phyloP scores from a whole-genome alignment of 768 basidiomycete species.

The Leccinum uliginosum region DNA sequence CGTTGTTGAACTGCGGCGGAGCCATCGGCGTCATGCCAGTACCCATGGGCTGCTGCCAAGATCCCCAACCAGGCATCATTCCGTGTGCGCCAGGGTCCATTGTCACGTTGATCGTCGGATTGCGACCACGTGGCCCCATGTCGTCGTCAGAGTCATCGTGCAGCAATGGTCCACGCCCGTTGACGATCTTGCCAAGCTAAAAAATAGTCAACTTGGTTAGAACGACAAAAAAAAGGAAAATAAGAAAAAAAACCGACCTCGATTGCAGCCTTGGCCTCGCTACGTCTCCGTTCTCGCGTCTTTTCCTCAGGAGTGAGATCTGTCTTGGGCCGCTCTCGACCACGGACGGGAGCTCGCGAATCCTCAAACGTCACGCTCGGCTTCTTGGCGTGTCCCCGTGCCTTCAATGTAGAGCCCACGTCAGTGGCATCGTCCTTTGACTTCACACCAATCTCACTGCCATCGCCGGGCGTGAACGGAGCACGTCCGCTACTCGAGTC shows the following conservation, averaged over 20 bases:
- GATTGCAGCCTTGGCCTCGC: slow-evolving; percentile 82
- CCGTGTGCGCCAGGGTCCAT: slow-evolving; percentile 28
- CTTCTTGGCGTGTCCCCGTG: slow-evolving; percentile 43
- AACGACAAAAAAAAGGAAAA: background rate
- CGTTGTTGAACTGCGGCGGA: slow-evolving; percentile 38
- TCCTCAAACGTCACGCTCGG: slow-evolving; percentile 72
- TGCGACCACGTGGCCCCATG: slow-evolving; percentile 21
- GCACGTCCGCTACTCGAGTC: slow-evolving; percentile 76
- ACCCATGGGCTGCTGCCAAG: slow-evolving; percentile 28
- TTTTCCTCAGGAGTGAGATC: slow-evolving; percentile 43
- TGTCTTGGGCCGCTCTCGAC: slow-evolving; percentile 29
- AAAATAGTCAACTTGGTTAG: slow-evolving; percentile 3
- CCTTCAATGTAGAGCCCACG: slow-evolving; percentile 25
- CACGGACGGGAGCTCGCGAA: slow-evolving; percentile 27
- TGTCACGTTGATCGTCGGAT: slow-evolving; percentile 35
- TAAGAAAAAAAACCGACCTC: slow-evolving; percentile 48
- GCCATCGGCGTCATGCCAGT: slow-evolving; percentile 32
- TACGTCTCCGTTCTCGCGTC: slow-evolving; percentile 69
- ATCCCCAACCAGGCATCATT: slow-evolving; percentile 33
- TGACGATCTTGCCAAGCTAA: slow-evolving; percentile 85
- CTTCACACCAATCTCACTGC: slow-evolving; percentile 51
- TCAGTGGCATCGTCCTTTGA: slow-evolving; percentile 21
- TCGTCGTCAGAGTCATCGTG: slow-evolving; percentile 46
- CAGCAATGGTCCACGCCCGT: slow-evolving; percentile 64
- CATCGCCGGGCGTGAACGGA: slow-evolving; percentile 75